Evolutionary conservation across 306 rosid genomes (phyloP), one percentile per base, ranked within the genome.

Genomic region (Quercus rubra): DNA sequence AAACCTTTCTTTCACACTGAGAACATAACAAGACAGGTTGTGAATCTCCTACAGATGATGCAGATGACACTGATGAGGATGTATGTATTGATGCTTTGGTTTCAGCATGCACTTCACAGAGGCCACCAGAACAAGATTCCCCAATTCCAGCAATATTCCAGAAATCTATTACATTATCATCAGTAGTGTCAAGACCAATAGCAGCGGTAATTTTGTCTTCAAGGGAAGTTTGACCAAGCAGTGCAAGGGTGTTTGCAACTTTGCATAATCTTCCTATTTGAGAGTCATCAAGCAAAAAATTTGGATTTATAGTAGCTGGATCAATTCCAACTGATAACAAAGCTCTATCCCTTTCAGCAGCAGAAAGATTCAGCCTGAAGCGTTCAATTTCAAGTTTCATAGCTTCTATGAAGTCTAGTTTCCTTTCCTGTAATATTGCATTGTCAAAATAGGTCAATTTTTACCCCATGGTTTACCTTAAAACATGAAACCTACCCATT

Each of bases 331-430:
- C 82, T 35, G 97, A 88, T 80, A 93, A 80, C 75, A 96, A 82
- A 77, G 94, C 83, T 85, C 92, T 90, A 86, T 96, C 97, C 92
- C 99, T 90, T 87, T 91, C 98, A 79, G 99, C 96, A 83, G 99
- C 98, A 84, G 99, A 96, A 80, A 96, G 92, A 78, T 91, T 91
- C 81, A 89, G 83, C 79, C 72, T 82, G 75, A 96, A 92, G 75
- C 99, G 97, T 87, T 93, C 97, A 84, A 96, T 90, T 87, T 96
- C 99, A 82, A 96, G 98, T 85, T 93, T 90, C 94, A 96, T 89
- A 67, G 97, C 99, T 86, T 89, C 95, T 66, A 79, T 79, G 81
- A 89, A 96, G 77, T 82, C 85, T 9, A 95, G 82, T 69, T 89
- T 91, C 63, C 79, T 90, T 79, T 76, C 88, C 99, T 93, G 86